A percentile compares a stretch with the other conserved stretches of the same genome.
Evolutionary conservation across 768 basidiomycete species (phyloP).

Genomic region (Hysterangium stoloniferum): DNA sequence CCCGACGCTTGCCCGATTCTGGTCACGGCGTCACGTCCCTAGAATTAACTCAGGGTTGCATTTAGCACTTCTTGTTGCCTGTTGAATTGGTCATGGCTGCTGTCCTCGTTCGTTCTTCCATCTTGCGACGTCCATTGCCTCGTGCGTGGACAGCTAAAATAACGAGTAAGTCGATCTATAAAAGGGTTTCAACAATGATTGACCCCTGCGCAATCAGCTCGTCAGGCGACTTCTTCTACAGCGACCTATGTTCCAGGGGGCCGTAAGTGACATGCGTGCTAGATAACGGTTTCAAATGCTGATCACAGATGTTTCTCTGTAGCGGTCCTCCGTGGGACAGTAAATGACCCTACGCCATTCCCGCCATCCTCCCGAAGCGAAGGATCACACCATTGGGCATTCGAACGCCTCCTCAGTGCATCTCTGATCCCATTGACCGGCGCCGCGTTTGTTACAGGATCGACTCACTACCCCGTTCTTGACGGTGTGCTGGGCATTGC

Average conservation of each 20-base stretch:
- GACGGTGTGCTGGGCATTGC: conserved; percentile 86
- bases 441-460: conserved; percentile 75
- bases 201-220: not conserved
- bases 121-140: conserved; percentile 9
- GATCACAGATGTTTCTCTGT: not conserved
- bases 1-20: too few species aligned
- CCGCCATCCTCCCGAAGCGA: conserved; percentile 73
- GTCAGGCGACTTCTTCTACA: not conserved
- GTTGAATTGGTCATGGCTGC: not conserved
- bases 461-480: conserved; percentile 70
- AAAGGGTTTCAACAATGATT: not conserved
- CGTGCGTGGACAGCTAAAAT: not conserved
- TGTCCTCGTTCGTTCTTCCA: not conserved
- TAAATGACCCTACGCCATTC: conserved; percentile 92
- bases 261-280: conserved; percentile 11
- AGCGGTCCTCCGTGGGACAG: conserved; percentile 87
- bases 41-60: too few species aligned
- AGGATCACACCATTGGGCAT: conserved; percentile 89
- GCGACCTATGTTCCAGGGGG: conserved; percentile 17
- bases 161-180: too few species aligned
- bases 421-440: conserved; percentile 82
- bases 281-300: not conserved
- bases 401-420: conserved; percentile 88
- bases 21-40: too few species aligned
- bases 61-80: too few species aligned